Evolutionary conservation across 306 rosid species (phyloP).

Genomic region (Castanopsis chinensis): DNA sequence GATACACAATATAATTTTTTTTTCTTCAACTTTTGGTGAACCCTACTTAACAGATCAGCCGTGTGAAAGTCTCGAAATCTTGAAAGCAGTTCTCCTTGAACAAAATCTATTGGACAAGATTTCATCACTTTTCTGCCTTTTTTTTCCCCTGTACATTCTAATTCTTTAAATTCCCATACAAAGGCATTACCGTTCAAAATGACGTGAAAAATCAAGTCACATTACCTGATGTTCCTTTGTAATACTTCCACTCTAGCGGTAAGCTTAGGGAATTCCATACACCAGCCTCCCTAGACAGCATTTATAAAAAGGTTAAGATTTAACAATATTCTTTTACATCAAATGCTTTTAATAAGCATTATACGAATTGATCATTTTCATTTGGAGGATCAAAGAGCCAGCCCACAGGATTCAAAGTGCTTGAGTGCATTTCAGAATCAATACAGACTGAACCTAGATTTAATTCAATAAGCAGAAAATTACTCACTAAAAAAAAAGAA

Average conservation of each 20-base stretch:
- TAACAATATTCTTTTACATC: background rate
- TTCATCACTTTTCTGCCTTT: background rate
- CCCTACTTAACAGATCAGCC: no score
- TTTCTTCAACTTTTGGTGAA: no score
- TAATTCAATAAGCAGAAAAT: background rate
- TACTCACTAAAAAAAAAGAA: background rate
- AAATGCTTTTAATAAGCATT: background rate
- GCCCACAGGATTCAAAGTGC: background rate
- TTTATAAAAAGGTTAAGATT: constrained; percentile 3
- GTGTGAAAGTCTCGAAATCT: background rate
- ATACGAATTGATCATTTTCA: background rate
- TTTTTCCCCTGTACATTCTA: background rate
- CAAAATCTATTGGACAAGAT: background rate
- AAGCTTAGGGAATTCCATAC: constrained; percentile 57
- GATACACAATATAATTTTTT: no score
- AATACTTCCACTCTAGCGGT: constrained; percentile 50
- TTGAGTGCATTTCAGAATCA: background rate
- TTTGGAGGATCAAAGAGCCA: background rate
- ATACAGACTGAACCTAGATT: background rate
- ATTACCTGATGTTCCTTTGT: constrained; percentile 60
- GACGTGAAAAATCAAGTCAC: background rate
- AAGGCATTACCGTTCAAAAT: background rate
- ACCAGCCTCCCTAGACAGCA: constrained; percentile 39
- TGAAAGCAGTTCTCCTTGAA: background rate
- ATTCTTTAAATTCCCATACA: background rate